Conservation (phyloP, 352 stramenopile genomes). For the Phytophthora aleatoria region DNA sequence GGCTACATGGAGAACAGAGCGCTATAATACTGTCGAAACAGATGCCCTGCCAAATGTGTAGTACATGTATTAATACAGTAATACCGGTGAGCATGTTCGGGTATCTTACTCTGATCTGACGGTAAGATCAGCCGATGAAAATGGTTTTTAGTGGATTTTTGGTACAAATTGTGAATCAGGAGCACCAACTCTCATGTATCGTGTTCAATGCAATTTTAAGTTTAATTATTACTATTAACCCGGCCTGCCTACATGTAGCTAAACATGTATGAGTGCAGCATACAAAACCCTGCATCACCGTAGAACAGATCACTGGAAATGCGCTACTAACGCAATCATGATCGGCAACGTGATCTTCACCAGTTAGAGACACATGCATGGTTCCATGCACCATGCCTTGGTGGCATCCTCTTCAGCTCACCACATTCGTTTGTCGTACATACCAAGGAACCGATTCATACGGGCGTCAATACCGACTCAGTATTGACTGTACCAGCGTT, state of each 20-base stretch:
- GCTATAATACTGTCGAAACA: no score
- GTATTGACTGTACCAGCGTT: slow-evolving; percentile 4
- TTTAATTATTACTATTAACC: no score
- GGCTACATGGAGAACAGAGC: no score
- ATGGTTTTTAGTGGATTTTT: no score
- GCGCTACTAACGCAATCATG: slow-evolving; percentile 9
- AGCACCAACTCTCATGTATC: no score
- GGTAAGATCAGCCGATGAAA: no score
- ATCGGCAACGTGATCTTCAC: slow-evolving; percentile 9
- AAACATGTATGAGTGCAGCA: background rate
- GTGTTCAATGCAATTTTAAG: no score
- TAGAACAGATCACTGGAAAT: slow-evolving; percentile 13
- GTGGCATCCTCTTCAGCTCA: no score
- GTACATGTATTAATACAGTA: background rate
- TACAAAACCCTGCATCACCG: slow-evolving; percentile 12
- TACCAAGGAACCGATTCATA: background rate
- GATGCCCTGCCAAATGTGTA: background rate
- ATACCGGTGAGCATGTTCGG: background rate
- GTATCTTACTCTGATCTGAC: background rate
- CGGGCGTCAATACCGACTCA: background rate
- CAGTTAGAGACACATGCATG: background rate
- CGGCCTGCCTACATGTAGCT: no score
- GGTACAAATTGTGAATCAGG: no score
- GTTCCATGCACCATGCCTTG: no score
- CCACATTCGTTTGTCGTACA: no score